Conservation (phyloP, 331 rosid species). For the Prunus yedoensis region DNA sequence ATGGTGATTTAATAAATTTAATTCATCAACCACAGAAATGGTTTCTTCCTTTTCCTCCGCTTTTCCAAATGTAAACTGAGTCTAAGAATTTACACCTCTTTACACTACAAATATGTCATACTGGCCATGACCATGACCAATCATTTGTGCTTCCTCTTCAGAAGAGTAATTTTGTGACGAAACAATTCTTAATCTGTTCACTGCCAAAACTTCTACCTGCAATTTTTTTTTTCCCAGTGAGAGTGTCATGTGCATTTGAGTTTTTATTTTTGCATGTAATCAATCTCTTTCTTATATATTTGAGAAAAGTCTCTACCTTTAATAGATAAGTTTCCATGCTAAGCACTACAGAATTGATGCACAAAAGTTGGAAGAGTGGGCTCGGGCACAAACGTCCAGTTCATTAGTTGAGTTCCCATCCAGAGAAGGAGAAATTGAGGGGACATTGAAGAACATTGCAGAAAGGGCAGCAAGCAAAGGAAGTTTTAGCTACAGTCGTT, state of each 20-base stretch:
- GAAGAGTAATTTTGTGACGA: not conserved
- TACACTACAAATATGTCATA: not conserved
- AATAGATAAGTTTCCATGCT: slow-evolving; percentile 23
- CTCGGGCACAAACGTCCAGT: slow-evolving; percentile 61
- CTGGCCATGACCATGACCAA: not conserved
- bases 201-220: not conserved
- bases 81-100: not conserved
- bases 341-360: slow-evolving; percentile 64
- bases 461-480: slow-evolving; percentile 71
- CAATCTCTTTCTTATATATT: slow-evolving; percentile 15
- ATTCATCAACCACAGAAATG: not conserved
- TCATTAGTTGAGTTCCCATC: slow-evolving; percentile 76
- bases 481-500: slow-evolving; percentile 86
- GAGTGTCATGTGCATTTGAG: not conserved
- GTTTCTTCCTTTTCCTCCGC: not conserved
- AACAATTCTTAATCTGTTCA: not conserved
- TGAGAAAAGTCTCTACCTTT: slow-evolving; percentile 28
- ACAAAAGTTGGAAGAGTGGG: slow-evolving; percentile 88
- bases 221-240: not conserved
- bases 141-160: not conserved
- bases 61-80: not conserved
- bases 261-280: not conserved
- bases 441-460: slow-evolving; percentile 71
- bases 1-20: not conserved
- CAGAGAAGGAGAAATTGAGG: slow-evolving; percentile 86